Evolutionary conservation across 257 asterid species (phyloP).

Genomic region (Scutellaria minor): DNA sequence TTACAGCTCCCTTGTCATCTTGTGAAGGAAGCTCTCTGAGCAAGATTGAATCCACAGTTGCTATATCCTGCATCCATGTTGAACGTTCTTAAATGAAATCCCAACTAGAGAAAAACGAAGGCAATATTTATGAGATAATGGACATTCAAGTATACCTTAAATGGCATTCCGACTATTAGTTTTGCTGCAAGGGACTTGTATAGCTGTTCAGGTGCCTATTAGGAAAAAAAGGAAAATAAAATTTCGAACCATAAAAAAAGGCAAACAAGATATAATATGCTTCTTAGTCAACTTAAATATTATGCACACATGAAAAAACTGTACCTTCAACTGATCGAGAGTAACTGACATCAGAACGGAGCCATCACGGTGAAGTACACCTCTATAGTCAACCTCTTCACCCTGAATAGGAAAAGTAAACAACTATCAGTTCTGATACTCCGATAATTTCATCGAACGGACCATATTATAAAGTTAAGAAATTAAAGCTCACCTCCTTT

Average conservation of each 20-base stretch:
- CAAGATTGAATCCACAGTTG: conserved; percentile 95
- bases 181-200: conserved; percentile 91
- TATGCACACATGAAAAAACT: conserved; percentile 7
- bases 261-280: conserved; percentile 13
- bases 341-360: conserved; percentile 95
- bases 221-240: conserved; percentile 1
- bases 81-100: conserved; percentile 29
- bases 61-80: conserved; percentile 69
- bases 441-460: conserved; percentile 12
- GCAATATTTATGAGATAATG: conserved; percentile 20
- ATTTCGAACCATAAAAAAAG: conserved; percentile 7
- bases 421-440: conserved; percentile 28
- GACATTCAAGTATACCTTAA: conserved; percentile 60
- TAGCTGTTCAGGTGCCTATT: conserved; percentile 86
- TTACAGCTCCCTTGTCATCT: conserved; percentile 88
- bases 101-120: conserved; percentile 28
- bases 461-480: conserved; percentile 10
- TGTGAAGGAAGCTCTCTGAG: conserved; percentile 87
- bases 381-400: conserved; percentile 95
- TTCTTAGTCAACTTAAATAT: conserved; percentile 13
- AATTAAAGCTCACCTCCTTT: conserved; percentile 67
- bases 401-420: conserved; percentile 57
- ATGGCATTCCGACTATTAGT: conserved; percentile 93
- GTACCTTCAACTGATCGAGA: conserved; percentile 92
- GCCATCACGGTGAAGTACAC: conserved; percentile 99